Percentiles rank a stretch among this genome's conserved stretches.
Evolutionary conservation across 352 stramenopile species (phyloP).

Genomic region (Phytophthora niederhauseri): DNA sequence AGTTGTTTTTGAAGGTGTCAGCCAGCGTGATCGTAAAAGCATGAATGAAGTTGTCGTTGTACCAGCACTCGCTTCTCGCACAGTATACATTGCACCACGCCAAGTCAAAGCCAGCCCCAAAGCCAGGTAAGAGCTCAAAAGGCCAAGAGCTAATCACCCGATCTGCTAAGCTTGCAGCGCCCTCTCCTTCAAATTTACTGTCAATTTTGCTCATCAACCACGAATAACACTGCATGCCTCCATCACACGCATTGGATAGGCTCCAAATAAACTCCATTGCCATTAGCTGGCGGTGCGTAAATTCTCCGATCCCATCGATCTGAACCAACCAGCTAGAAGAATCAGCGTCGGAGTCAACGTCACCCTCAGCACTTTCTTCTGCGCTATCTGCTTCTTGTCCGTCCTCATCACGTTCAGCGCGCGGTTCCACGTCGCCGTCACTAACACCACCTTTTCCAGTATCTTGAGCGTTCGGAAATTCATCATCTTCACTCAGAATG

Average conservation of each 20-base stretch:
- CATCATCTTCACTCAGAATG: too few relatives aligned
- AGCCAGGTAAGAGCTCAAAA: neutral
- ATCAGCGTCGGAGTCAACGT: too few relatives aligned
- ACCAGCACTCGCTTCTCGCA: neutral
- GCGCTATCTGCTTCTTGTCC: too few relatives aligned
- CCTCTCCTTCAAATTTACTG: neutral
- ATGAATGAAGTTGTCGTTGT: neutral
- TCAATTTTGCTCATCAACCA: neutral
- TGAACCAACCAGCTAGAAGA: neutral
- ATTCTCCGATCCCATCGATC: neutral
- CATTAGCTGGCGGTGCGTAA: neutral
- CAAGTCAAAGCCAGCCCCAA: neutral
- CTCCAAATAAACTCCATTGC: neutral
- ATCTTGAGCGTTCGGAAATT: too few relatives aligned
- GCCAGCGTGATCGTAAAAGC: neutral
- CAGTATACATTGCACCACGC: neutral
- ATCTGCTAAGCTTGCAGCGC: neutral
- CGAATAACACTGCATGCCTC: neutral
- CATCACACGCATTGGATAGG: neutral
- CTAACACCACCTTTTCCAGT: too few relatives aligned
- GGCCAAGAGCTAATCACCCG: neutral
- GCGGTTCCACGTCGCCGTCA: too few relatives aligned
- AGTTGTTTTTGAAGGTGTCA: neutral
- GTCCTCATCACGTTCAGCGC: too few relatives aligned
- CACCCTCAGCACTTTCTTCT: too few relatives aligned